Conservation (phyloP, 768 basidiomycete genomes). For the Amanita phalloides region DNA sequence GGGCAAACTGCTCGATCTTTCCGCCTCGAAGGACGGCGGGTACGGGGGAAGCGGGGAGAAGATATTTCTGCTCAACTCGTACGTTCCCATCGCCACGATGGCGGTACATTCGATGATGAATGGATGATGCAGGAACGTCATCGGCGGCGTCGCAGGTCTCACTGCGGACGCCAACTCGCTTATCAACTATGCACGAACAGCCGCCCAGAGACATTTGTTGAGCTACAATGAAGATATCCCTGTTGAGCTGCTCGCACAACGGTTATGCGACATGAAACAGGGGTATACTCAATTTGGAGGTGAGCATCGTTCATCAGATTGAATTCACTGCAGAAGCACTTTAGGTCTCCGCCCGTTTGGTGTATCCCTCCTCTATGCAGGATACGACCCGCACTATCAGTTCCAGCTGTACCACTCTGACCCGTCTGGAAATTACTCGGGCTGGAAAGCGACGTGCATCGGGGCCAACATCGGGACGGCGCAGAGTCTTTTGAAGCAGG, state of each 20-base stretch:
- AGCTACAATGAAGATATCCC: slow-evolving; percentile 97
- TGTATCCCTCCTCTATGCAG: slow-evolving; percentile 93
- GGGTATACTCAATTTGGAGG: slow-evolving; percentile 97
- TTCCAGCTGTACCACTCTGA: slow-evolving; percentile 99
- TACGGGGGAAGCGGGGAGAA: slow-evolving; percentile 98
- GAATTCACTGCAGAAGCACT: neutral
- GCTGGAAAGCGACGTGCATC: slow-evolving; percentile 98
- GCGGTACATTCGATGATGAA: neutral
- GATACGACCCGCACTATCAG: slow-evolving; percentile 89
- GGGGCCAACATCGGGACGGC: slow-evolving; percentile 98
- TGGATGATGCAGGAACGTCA: slow-evolving; percentile 62
- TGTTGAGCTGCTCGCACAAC: slow-evolving; percentile 89
- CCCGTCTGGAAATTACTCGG: slow-evolving; percentile 96
- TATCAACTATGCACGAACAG: slow-evolving; percentile 86
- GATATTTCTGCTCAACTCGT: slow-evolving; percentile 92
- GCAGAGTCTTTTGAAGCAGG: slow-evolving; percentile 91
- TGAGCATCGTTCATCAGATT: neutral
- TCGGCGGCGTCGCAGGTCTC: slow-evolving; percentile 90
- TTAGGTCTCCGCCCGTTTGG: slow-evolving; percentile 97
- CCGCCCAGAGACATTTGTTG: slow-evolving; percentile 83
- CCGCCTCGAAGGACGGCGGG: slow-evolving; percentile 74
- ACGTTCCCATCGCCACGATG: slow-evolving; percentile 18
- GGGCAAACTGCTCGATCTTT: slow-evolving; percentile 91
- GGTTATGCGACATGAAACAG: slow-evolving; percentile 95
- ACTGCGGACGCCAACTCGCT: slow-evolving; percentile 97